Evolutionary conservation across 305 asterid species (phyloP), one percentile per base, ranked within the genome.

Genomic region (Solanum hybrid): DNA sequence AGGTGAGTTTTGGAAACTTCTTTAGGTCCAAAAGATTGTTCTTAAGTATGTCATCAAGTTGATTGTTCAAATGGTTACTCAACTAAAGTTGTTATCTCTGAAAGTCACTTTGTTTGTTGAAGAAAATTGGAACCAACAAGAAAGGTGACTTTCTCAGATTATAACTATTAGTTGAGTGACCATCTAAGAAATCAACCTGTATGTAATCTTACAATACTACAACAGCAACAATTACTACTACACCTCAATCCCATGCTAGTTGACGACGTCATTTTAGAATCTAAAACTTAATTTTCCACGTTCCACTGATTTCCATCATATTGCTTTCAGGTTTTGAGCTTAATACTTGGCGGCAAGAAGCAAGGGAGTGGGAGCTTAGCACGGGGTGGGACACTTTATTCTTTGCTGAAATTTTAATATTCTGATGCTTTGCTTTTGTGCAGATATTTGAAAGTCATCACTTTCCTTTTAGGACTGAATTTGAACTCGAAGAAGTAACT

Each of bases 391-490:
- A 20, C 22, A 86, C 73, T 46, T 85, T 56, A 81, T 88, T 89
- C 32, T 86, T 87, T 85, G 32, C 78, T 2, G 87, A 72, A 82
- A 89, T 26, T 80, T 87, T 89, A 86, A 88, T 6, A 73, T 90
- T 89, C 89, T 91, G 76, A 92, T 91, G 90, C 86, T 91, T 92
- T 87, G 88, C 90, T 87, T 89, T 77, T 64, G 3, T 94, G 91
- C 95, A 93, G 96, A 92, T 91, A 86, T 88, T 56, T 77, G 24
- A 42, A 34, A 84, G 80, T 89, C 81, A 88, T 87, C 40, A 64
- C 87, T 66, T 69, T 85, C 86, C 90, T 86, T 36, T 29, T 78
- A 89, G 60, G 91, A 82, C 90, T 81, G 73, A 76, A 86, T 72
- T 22, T 80, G 84, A 82, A 90, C n/a, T 35, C 31, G 73, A 75